phyloP scores from a whole-genome alignment of 805 yeast genomes.

The Candida ipomoeae region DNA sequence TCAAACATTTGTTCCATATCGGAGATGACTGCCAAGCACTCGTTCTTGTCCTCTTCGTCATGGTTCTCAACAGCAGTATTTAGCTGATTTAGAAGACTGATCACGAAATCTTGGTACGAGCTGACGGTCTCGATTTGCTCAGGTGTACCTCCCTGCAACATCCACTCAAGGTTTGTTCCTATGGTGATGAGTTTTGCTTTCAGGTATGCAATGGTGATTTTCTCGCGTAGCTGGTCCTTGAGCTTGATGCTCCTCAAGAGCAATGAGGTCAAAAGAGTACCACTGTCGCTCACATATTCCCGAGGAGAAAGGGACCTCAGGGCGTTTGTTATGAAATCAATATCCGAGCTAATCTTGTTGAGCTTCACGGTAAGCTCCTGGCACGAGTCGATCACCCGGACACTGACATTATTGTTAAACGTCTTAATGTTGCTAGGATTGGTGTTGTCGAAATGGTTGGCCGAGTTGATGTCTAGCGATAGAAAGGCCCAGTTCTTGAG shows the following conservation, averaged over 20 bases:
- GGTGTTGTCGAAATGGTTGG: slow-evolving; percentile 30
- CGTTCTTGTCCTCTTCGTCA: slow-evolving; percentile 57
- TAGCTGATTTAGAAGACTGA: slow-evolving; percentile 53
- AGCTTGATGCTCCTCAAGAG: slow-evolving; percentile 44
- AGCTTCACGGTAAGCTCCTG: slow-evolving; percentile 42
- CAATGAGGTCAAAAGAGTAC: slow-evolving; percentile 45
- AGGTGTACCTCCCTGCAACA: slow-evolving; percentile 37
- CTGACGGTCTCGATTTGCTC: slow-evolving; percentile 27
- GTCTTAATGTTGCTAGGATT: slow-evolving; percentile 20
- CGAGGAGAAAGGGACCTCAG: slow-evolving; percentile 39
- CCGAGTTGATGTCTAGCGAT: slow-evolving; percentile 47
- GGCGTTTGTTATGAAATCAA: slow-evolving; percentile 44
- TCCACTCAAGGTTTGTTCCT: slow-evolving; percentile 55
- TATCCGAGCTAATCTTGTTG: slow-evolving; percentile 39
- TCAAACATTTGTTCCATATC: slow-evolving; percentile 76
- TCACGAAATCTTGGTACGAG: slow-evolving; percentile 57
- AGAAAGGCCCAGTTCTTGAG: slow-evolving; percentile 54
- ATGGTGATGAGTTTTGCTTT: slow-evolving; percentile 62
- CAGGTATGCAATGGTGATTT: slow-evolving; percentile 55
- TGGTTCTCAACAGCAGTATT: slow-evolving; percentile 49
- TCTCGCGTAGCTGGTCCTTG: slow-evolving; percentile 48
- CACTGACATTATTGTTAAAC: slow-evolving; percentile 52
- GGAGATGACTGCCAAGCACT: slow-evolving; percentile 60
- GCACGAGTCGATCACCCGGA: slow-evolving; percentile 50
- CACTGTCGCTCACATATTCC: slow-evolving; percentile 52